Evolutionary conservation across 768 basidiomycete species (phyloP).

Genomic region (Lactarius akahatsu): DNA sequence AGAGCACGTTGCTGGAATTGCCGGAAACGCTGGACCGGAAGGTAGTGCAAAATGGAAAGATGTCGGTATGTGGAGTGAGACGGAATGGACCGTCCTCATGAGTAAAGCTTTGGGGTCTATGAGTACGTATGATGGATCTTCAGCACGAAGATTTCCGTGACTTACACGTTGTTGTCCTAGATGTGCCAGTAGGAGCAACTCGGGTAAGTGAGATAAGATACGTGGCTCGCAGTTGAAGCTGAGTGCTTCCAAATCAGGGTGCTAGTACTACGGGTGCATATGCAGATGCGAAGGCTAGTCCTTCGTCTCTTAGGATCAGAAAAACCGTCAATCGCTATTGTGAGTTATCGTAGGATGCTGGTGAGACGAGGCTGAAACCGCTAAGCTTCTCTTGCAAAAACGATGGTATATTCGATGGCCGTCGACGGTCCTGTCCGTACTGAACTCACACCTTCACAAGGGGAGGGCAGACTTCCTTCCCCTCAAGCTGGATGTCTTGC

Average conservation of each 20-base stretch:
- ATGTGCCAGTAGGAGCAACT: constrained; percentile 69
- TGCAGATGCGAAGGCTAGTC: constrained; percentile 63
- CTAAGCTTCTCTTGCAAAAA: constrained; percentile 61
- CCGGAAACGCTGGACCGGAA: constrained; percentile 52
- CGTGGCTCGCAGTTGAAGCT: constrained; percentile 4
- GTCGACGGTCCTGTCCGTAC: constrained; percentile 67
- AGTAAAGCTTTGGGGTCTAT: constrained; percentile 80
- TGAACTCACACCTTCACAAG: constrained; percentile 37
- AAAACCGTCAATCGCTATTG: constrained; percentile 65
- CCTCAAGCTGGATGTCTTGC: constrained; percentile 60
- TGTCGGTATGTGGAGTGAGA: constrained; percentile 85
- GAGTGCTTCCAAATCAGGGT: constrained; percentile 43
- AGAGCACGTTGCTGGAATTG: constrained; percentile 62
- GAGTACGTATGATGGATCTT: constrained; percentile 46
- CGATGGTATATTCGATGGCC: constrained; percentile 88
- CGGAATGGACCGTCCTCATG: constrained; percentile 80
- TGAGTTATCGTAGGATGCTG: constrained; percentile 36
- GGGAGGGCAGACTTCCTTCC: constrained; percentile 34
- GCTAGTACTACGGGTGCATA: constrained; percentile 64
- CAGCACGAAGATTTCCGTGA: not conserved
- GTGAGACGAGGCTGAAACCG: constrained; percentile 5
- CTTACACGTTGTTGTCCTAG: constrained; percentile 37
- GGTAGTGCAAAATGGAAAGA: constrained; percentile 69
- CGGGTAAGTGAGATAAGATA: constrained; percentile 44
- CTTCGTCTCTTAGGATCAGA: constrained; percentile 61